These are phyloP conservation scores for Camelina sativa DNA, from an alignment of 345 rosid genomes.

Conservation along the genomic window DNA sequence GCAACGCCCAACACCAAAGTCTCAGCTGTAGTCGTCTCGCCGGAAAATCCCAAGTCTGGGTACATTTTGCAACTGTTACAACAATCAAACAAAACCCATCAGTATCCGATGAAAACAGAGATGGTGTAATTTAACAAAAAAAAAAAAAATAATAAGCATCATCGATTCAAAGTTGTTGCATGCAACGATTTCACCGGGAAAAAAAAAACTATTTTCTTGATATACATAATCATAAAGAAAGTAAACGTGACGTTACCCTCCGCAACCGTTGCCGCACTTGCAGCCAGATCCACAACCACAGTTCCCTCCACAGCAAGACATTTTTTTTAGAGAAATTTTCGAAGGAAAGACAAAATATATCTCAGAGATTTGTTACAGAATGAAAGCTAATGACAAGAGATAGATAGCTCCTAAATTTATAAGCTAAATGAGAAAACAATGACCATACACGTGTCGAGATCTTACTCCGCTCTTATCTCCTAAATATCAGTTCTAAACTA, in stretches of 20 bases:
- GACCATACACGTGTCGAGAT: conserved; percentile 65
- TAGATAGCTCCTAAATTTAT: conserved; percentile 43
- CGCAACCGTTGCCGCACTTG: conserved; percentile 63
- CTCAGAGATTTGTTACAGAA: background rate
- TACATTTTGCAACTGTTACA: conserved; percentile 40
- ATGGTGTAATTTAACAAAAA: background rate
- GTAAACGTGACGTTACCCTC: conserved; percentile 51
- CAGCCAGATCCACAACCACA: conserved; percentile 70
- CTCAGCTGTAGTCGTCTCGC: conserved; percentile 59
- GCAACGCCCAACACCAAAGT: conserved; percentile 59
- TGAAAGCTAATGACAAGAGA: background rate
- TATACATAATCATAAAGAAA: too few relatives aligned
- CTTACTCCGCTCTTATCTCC: conserved; percentile 39
- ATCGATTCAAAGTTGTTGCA: background rate
- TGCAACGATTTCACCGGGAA: background rate
- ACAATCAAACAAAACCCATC: background rate
- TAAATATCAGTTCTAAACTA: conserved; percentile 11
- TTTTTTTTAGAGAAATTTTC: conserved; percentile 39
- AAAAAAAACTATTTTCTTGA: too few relatives aligned
- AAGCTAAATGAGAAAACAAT: conserved; percentile 22
- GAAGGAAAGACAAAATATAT: background rate
- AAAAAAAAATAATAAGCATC: too few relatives aligned
- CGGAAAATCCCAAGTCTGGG: conserved; percentile 42
- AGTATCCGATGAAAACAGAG: background rate
- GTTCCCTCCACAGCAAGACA: conserved; percentile 79